phyloP scores from a whole-genome alignment of 495 filamentous ascomycete genomes.

The Haplographium delicatum region DNA sequence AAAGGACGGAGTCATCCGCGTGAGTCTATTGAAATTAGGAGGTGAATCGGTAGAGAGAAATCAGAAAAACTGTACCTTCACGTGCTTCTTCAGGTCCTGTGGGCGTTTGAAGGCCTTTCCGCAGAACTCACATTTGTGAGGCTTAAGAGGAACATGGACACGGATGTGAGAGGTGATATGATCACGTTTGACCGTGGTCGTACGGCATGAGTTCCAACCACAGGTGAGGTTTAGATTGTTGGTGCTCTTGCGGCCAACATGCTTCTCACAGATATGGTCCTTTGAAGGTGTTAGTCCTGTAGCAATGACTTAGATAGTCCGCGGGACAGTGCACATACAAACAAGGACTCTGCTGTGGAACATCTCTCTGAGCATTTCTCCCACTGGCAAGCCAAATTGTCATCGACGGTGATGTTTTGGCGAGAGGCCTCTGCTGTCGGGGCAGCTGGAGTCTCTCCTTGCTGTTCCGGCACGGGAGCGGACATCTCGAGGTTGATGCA shows the following conservation, averaged over 20 bases:
- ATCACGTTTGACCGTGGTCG: conserved; percentile 96
- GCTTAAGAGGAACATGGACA: conserved; percentile 95
- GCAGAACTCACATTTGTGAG: conserved; percentile 97
- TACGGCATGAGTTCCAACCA: conserved; percentile 93
- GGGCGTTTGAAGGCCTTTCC: conserved; percentile 99
- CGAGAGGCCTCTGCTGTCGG: conserved; percentile 4
- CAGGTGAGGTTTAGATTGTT: conserved; percentile 98
- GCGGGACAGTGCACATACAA: conserved; percentile 56
- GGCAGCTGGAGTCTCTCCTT: conserved; percentile 10
- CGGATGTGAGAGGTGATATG: conserved; percentile 99
- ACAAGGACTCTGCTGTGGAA: conserved; percentile 74
- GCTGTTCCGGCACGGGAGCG: conserved; percentile 13
- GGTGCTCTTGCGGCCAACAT: conserved; percentile 97
- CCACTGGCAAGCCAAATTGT: conserved; percentile 82
- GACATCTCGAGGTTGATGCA: conserved; percentile 10
- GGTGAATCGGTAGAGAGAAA: conserved; percentile 26
- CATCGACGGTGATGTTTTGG: conserved; percentile 32
- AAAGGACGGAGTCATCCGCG: conserved; percentile 90
- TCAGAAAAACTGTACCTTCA: conserved; percentile 53
- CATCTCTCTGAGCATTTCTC: conserved; percentile 77
- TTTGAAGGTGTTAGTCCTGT: conserved; percentile 36
- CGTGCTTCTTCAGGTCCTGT: conserved; percentile 98
- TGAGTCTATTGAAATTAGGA: conserved; percentile 55
- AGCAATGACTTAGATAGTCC: conserved; percentile 5
- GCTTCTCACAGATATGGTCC: conserved; percentile 98